Base-by-base conservation (phyloP, 2,329 filamentous ascomycete genomes). In the Ophioceras dolichostomum region DNA sequence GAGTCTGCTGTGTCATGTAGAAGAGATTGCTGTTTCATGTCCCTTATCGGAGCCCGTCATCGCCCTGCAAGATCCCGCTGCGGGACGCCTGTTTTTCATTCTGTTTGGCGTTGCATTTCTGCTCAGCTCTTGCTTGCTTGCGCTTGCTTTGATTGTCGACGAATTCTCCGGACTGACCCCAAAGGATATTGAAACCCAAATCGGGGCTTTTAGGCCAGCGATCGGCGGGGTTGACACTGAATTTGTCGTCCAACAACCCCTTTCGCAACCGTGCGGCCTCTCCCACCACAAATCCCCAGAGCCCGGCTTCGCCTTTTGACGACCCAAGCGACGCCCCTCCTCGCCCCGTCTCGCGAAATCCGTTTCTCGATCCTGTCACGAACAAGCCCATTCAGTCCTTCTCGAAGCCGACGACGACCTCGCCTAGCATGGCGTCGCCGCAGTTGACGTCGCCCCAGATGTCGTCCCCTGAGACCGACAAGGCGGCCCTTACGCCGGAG, bases 161-260 rank as follows among this genome's bases (percentile, higher is more conserved):
- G n/a, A n/a, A n/a, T n/a, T n/a, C n/a, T n/a, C n/a, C n/a, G n/a
- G n/a, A n/a, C n/a, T n/a, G n/a, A n/a, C n/a, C n/a, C n/a, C n/a
- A n/a, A n/a, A n/a, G n/a, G n/a, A n/a, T n/a, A n/a, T n/a, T n/a
- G n/a, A n/a, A n/a, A n/a, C n/a, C n/a, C n/a, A n/a, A n/a, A n/a
- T n/a, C n/a, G n/a, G n/a, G n/a, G n/a, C n/a, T n/a, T n/a, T 56
- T 56, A 63, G 61, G 58, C 49, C 58, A 59, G 48, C 67, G 61
- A 46, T 70, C 71, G 48, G 57, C 69, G 45, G 68, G 67, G 47
- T 64, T 80, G 53, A 64, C 71, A 38, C 62, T 81, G 56, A 80
- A 77, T 59, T 72, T 87, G 52, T 78, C 79, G 57, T 87, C 82
- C 56, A 87, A 87, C 69, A 88, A 88, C 55, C 83, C 83, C 44